A percentile compares a stretch with the other conserved stretches of the same genome.
Evolutionary conservation across 129 eudicot species (phyloP).

Genomic region (Chrysanthemum lavandulifolium): DNA sequence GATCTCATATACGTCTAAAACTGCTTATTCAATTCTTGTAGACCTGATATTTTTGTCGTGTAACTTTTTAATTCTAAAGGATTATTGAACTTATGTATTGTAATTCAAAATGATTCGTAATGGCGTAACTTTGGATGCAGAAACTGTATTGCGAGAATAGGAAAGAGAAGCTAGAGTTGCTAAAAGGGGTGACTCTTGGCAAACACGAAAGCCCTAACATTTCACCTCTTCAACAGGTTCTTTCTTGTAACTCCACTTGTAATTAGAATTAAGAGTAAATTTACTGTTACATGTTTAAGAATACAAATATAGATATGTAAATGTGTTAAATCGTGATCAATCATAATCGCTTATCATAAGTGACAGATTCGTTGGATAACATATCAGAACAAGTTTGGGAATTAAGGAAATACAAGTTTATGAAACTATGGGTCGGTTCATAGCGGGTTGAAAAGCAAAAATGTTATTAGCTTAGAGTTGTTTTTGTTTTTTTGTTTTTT

Average conservation of each 20-base stretch:
- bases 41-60: not conserved
- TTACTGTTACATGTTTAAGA: too few relatives aligned
- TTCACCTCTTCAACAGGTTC: conserved; percentile 78
- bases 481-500: too few relatives aligned
- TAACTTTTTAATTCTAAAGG: not conserved
- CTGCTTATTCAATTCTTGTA: not conserved
- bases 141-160: conserved; percentile 58
- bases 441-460: too few relatives aligned
- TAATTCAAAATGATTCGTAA: not conserved
- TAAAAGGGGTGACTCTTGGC: conserved; percentile 56
- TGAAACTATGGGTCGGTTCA: too few relatives aligned
- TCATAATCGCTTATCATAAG: too few relatives aligned
- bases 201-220: conserved; percentile 41
- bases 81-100: not conserved
- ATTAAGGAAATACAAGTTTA: too few relatives aligned
- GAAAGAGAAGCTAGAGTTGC: conserved; percentile 73
- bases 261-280: not conserved
- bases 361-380: too few relatives aligned
- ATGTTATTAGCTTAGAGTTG: too few relatives aligned
- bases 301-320: too few relatives aligned
- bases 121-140: conserved; percentile 35
- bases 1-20: not conserved
- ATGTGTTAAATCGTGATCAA: too few relatives aligned
- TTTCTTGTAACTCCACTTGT: not conserved
- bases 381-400: too few relatives aligned